Evolutionary conservation across 2,329 filamentous ascomycete genomes (phyloP).

Genomic region (Monosporascus ibericus): DNA sequence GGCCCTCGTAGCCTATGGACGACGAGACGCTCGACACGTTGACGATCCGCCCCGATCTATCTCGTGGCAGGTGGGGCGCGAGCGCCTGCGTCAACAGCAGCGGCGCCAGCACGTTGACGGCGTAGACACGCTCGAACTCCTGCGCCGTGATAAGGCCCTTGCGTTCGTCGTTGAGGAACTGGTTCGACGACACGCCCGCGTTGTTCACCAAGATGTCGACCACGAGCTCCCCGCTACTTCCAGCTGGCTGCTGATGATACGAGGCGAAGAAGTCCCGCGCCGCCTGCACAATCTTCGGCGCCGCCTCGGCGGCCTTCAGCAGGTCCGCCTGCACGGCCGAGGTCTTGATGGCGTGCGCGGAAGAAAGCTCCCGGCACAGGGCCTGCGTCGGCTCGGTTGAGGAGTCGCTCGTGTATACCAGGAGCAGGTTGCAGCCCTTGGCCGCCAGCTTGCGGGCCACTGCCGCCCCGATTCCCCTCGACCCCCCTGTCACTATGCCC

Average conservation of each 20-base stretch:
- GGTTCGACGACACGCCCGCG: slow-evolving; percentile 66
- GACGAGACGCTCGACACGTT: slow-evolving; percentile 50
- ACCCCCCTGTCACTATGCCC: slow-evolving; percentile 73
- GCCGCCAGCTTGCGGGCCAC: slow-evolving; percentile 63
- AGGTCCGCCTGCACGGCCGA: slow-evolving; percentile 67
- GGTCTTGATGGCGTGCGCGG: slow-evolving; percentile 53
- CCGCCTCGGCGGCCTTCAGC: slow-evolving; percentile 53
- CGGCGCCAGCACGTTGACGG: slow-evolving; percentile 77
- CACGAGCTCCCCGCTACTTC: slow-evolving; percentile 54
- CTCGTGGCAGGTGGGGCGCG: slow-evolving; percentile 60
- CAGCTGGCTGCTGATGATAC: slow-evolving; percentile 40
- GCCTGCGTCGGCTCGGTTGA: slow-evolving; percentile 43
- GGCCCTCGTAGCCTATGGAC: slow-evolving; percentile 46
- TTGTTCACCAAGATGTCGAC: slow-evolving; percentile 88
- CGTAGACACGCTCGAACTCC: slow-evolving; percentile 68
- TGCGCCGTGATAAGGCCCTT: slow-evolving; percentile 54
- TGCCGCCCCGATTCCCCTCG: slow-evolving; percentile 65
- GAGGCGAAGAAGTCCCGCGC: not conserved
- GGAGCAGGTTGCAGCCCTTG: slow-evolving; percentile 62
- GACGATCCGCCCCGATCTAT: slow-evolving; percentile 55
- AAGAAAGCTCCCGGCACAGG: slow-evolving; percentile 55
- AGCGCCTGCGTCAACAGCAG: slow-evolving; percentile 71
- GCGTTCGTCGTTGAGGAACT: slow-evolving; percentile 55
- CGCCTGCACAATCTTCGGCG: slow-evolving; percentile 42
- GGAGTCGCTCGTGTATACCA: slow-evolving; percentile 58